Percentiles rank a stretch among this genome's conserved stretches.
Evolutionary conservation across 257 asterid species (phyloP).

Genomic region (Nicotiana benthamiana): DNA sequence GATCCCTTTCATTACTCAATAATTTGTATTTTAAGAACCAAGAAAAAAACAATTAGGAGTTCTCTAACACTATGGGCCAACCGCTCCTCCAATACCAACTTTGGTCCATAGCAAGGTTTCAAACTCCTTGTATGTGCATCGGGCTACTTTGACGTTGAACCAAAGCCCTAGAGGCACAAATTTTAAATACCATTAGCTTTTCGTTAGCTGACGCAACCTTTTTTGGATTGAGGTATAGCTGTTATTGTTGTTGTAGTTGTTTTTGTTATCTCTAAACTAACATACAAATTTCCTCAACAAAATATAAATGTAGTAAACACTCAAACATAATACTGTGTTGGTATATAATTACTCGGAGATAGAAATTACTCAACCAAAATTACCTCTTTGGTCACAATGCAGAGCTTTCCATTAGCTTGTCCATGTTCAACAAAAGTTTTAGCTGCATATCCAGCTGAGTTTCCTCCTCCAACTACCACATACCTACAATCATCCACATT

Average conservation of each 20-base stretch:
- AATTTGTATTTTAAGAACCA: neutral
- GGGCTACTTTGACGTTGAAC: too few relatives aligned
- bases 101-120: too few relatives aligned
- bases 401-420: conserved; percentile 83
- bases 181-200: too few relatives aligned
- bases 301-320: neutral
- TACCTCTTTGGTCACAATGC: conserved; percentile 94
- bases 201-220: too few relatives aligned
- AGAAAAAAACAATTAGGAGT: too few relatives aligned
- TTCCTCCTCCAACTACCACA: conserved; percentile 94
- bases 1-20: neutral
- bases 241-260: too few relatives aligned
- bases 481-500: conserved; percentile 30
- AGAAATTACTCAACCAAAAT: neutral
- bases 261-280: neutral
- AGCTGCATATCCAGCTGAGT: conserved; percentile 95
- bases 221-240: too few relatives aligned
- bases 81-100: too few relatives aligned
- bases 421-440: conserved; percentile 81
- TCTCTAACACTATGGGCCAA: too few relatives aligned
- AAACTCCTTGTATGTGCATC: too few relatives aligned
- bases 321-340: neutral
- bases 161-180: too few relatives aligned
- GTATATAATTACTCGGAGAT: neutral
- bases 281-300: neutral